Evolutionary conservation across 2,329 filamentous ascomycete genomes (phyloP), one percentile per base, ranked within the genome.

Genomic region (Fusarium sp.): DNA sequence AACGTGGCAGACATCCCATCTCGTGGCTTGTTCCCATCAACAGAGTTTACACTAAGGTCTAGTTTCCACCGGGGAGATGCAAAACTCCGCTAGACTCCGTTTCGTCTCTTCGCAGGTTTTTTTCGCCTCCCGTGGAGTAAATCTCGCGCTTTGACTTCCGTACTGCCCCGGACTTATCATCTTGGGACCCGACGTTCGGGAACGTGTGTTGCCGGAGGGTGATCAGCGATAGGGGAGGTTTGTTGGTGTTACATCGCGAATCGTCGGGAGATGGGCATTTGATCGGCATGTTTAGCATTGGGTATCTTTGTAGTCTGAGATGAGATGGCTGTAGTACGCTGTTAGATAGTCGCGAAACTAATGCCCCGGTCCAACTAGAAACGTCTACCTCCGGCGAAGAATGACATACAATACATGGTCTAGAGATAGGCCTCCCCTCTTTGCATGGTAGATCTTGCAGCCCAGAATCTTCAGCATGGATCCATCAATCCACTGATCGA

Each of bases 111-210:
- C n/a, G n/a, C n/a, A n/a, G n/a, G n/a, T 50, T 24, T 31, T 50
- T 28, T 36, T 30, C 16, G 28, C 20, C n/a, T 26, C 18, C 42
- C 30, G 44, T 14, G 10, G 3, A 44, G 41, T 31, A 59, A 60
- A 62, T 60, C 53, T 47, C 41, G 16, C 62, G 62, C 62, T 64
- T 47, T 33, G 59, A 39, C 39, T 64, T 64, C 47, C 59, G 59
- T 35, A 3, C 1, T 20, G 39, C 47, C 62, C 59, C 45, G 62
- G 62, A 39, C 45, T 51, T 30, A 14, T 10, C 20, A 45, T 65
- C 47, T 39, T 41, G 20, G n/a, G 18, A 45, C 50, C 59, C 47
- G 59, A 55, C 4, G 31, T 18, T 35, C 38, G 61, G 61, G 59
- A 47, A 9, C 26, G 45, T 22, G 62, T 39, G 35, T 55, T 38